Evolutionary conservation across 257 asterid genomes (phyloP), one percentile per base, ranked within the genome.

Genomic region (Fraxinus excelsior): DNA sequence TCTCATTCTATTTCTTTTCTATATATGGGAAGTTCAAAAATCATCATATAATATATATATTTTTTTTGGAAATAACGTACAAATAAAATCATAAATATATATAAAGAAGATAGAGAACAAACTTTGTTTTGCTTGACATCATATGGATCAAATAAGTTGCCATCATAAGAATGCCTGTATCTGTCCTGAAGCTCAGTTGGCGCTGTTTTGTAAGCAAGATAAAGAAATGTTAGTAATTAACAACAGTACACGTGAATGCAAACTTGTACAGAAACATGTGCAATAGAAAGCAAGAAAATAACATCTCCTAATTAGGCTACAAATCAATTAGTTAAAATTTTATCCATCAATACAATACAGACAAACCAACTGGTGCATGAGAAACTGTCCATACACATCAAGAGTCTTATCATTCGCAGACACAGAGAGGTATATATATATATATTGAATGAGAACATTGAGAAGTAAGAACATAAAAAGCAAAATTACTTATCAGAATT

Each of bases 121-220:
- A 94, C 99, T 71, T 88, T 93, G 83, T 76, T 76, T 76, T 82
- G 89, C 85, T 91, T 89, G 26, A 83, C 79, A 49, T 91, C 97
- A 74, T 83, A 90, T 76, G 85, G 86, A 73, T 93, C 95, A 81
- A 84, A 86, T 72, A 78, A 77, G 88, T 89, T 91, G 86, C 86
- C 80, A 62, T 93, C 98, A 74, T 85, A 88, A 53, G 99, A 79
- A 78, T 79, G 88, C 75, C 83, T 78, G 89, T 83, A 87, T 77
- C 84, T 88, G 19, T 88, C 93, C 81, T 76, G 91, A 84, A 81
- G 91, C 82, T 89, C 97, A 10, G 78, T 69, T 19, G 86, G 75
- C 78, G 71, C 97, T 89, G 92, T 73, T 80, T 56, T 78, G 83
- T 19, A 82, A 75, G 70, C 46, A 86, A 78, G 70, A 60, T 21